These are phyloP conservation scores for Tetradesmus obliquus DNA, from an alignment of 139 green algal genomes.

Conservation along the genomic window DNA sequence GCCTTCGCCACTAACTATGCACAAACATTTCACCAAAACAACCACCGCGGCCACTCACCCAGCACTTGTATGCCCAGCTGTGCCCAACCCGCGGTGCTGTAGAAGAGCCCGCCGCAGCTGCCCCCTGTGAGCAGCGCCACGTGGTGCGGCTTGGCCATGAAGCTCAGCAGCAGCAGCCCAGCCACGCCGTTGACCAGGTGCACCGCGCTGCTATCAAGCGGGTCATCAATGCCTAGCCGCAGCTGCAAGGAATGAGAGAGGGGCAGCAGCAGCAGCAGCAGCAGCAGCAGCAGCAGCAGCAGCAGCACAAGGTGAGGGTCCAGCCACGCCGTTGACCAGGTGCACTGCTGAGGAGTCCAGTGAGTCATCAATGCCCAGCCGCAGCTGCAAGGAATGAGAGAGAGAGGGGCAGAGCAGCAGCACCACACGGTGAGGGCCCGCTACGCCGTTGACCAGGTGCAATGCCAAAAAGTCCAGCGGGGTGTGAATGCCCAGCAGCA, in stretches of 20 bases:
- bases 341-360: conserved; percentile 46
- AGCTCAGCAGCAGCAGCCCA: conserved; percentile 54
- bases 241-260: not conserved
- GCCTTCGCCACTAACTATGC: too few relatives aligned
- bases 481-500: conserved; percentile 45
- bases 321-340: not conserved
- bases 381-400: not conserved
- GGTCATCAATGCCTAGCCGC: conserved; percentile 55
- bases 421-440: not conserved
- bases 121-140: conserved; percentile 45
- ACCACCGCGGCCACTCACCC: not conserved
- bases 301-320: not conserved
- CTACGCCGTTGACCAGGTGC: not conserved
- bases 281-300: not conserved
- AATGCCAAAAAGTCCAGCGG: conserved; percentile 53
- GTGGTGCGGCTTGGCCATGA: conserved; percentile 55
- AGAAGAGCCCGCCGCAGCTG: conserved; percentile 57
- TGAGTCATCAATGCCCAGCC: conserved; percentile 50
- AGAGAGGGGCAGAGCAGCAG: not conserved
- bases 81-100: conserved; percentile 41
- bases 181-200: conserved; percentile 53
- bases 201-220: conserved; percentile 56
- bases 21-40: too few relatives aligned
- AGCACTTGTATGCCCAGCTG: conserved; percentile 65
- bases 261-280: not conserved